These are phyloP conservation scores for Malassezia caprae DNA, from an alignment of 1,284 basidiomycete genomes.

Conservation along the genomic window DNA sequence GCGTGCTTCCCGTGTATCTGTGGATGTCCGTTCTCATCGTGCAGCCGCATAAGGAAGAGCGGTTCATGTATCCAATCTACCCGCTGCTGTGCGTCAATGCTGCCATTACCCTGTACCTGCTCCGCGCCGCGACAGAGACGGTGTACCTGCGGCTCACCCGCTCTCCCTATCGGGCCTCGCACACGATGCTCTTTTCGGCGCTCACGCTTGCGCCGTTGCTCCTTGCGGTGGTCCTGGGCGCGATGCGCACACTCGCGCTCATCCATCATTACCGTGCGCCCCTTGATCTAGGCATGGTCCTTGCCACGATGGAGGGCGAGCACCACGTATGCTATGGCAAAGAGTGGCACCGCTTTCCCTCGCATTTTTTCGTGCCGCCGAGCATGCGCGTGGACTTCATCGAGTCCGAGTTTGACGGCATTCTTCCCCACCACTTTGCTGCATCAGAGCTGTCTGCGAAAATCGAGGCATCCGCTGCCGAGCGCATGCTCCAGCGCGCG, in stretches of 20 bases:
- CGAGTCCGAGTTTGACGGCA: slow-evolving; percentile 77
- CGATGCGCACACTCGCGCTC: slow-evolving; percentile 68
- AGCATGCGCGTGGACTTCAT: slow-evolving; percentile 73
- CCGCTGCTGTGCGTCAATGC: slow-evolving; percentile 88
- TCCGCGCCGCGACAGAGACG: slow-evolving; percentile 25
- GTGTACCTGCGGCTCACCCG: slow-evolving; percentile 25
- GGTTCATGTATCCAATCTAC: slow-evolving; percentile 94
- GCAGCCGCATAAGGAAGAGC: slow-evolving; percentile 92
- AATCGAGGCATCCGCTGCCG: not conserved
- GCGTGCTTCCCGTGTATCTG: slow-evolving; percentile 74
- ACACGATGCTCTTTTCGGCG: slow-evolving; percentile 58
- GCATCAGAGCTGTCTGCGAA: not conserved
- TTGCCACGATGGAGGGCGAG: slow-evolving; percentile 19
- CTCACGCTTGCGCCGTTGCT: slow-evolving; percentile 64
- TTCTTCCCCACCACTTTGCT: slow-evolving; percentile 74
- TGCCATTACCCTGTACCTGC: slow-evolving; percentile 63
- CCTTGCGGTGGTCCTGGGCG: slow-evolving; percentile 60
- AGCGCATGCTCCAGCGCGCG: slow-evolving; percentile 43
- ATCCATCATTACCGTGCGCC: slow-evolving; percentile 86
- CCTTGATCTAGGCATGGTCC: slow-evolving; percentile 60
- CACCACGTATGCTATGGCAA: slow-evolving; percentile 67
- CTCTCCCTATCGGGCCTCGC: slow-evolving; percentile 30
- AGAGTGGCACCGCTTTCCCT: slow-evolving; percentile 93
- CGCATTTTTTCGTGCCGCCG: slow-evolving; percentile 76
- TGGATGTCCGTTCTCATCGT: slow-evolving; percentile 70